Percentiles rank a stretch among this genome's conserved stretches.
Conservation (phyloP, 2,329 filamentous ascomycete genomes). For the Pseudogymnoascus pannorum region DNA sequence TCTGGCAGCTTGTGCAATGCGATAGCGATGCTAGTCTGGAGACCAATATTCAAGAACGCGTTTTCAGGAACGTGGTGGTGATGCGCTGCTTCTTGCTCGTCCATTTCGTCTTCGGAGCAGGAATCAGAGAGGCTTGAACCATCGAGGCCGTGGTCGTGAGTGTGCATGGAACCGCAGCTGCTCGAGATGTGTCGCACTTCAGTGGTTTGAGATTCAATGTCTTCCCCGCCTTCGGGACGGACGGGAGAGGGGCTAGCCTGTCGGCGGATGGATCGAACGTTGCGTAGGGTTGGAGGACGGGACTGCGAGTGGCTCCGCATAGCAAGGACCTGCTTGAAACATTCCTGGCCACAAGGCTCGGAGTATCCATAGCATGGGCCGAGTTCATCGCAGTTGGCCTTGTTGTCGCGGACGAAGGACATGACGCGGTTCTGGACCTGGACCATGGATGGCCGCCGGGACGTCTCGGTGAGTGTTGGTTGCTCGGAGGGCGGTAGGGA, state of each 20-base stretch:
- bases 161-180: background rate
- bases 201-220: background rate
- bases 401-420: conserved; percentile 60
- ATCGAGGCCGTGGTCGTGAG: conserved; percentile 12
- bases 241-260: conserved; percentile 11
- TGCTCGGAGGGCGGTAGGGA: background rate
- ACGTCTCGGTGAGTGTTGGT: conserved; percentile 17
- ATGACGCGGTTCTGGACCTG: conserved; percentile 49
- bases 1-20: conserved; percentile 93
- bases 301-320: conserved; percentile 22
- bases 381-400: conserved; percentile 52
- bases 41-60: conserved; percentile 86
- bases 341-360: conserved; percentile 59
- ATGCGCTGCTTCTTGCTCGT: conserved; percentile 38
- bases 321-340: conserved; percentile 49
- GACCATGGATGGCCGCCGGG: conserved; percentile 45
- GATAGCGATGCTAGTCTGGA: conserved; percentile 92
- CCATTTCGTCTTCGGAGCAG: conserved; percentile 20
- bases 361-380: conserved; percentile 58
- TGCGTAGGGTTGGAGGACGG: conserved; percentile 9
- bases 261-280: conserved; percentile 10
- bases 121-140: conserved; percentile 13
- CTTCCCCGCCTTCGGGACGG: background rate
- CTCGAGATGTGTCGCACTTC: background rate
- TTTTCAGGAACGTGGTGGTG: conserved; percentile 96